Evolutionary conservation across 441 rosid genomes (phyloP).

Genomic region (Erysimum cheiri): DNA sequence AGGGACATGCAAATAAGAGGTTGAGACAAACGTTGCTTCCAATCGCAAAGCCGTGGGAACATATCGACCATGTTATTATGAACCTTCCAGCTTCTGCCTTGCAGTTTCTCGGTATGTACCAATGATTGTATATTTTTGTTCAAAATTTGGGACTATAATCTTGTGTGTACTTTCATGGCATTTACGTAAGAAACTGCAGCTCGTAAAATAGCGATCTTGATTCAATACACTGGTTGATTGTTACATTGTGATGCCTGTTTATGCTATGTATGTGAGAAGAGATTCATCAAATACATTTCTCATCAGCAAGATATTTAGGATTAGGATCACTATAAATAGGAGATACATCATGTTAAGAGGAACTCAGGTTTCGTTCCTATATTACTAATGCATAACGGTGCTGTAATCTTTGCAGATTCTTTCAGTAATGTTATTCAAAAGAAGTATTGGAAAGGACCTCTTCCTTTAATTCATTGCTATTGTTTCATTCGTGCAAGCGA

Average conservation of each 20-base stretch:
- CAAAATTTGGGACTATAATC: not conserved
- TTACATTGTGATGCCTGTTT: conserved; percentile 9
- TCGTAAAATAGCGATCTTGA: not conserved
- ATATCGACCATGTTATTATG: conserved; percentile 90
- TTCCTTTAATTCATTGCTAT: conserved; percentile 86
- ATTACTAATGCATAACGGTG: conserved; percentile 7
- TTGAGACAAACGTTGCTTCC: conserved; percentile 58
- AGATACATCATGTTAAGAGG: conserved; percentile 11
- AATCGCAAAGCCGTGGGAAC: conserved; percentile 77
- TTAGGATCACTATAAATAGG: conserved; percentile 1
- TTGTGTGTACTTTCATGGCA: not conserved
- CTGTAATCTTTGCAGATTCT: conserved; percentile 57
- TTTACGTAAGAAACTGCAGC: conserved; percentile 7
- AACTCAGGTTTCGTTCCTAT: not conserved
- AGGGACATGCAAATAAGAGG: conserved; percentile 62
- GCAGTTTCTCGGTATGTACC: conserved; percentile 72
- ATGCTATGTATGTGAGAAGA: not conserved
- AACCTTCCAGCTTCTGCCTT: conserved; percentile 97
- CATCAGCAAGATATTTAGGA: conserved; percentile 11
- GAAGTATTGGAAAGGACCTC: conserved; percentile 74
- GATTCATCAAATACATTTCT: not conserved
- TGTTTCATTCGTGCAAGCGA: conserved; percentile 85
- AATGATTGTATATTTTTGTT: not conserved
- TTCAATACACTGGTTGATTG: conserved; percentile 5
- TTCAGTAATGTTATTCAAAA: conserved; percentile 61